phyloP scores from a whole-genome alignment of 768 basidiomycete species.

The Mycena capillaripes region DNA sequence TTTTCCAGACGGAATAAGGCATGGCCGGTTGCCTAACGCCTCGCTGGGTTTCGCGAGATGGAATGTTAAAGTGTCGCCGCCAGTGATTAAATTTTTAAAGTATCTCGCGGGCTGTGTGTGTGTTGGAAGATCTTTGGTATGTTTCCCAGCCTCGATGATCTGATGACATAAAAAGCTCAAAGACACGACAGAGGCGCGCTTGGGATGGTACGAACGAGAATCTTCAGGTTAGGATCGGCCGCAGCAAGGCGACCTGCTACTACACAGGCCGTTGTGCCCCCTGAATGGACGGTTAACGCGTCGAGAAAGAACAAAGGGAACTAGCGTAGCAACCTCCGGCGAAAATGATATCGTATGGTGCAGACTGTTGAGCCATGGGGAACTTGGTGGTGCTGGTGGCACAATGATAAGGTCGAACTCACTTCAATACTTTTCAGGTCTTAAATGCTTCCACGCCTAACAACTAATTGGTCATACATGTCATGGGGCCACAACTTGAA shows the following conservation, averaged over 20 bases:
- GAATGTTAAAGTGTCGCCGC: conserved; percentile 58
- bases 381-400: no score
- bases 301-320: not conserved
- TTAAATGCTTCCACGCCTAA: no score
- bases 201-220: conserved; percentile 55
- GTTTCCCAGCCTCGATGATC: conserved; percentile 72
- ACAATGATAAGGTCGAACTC: no score
- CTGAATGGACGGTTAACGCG: conserved; percentile 38
- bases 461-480: no score
- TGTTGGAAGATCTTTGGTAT: conserved; percentile 57
- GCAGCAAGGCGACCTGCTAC: conserved; percentile 67
- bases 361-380: conserved; percentile 14
- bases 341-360: conserved; percentile 46
- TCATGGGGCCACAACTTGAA: no score
- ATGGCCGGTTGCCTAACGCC: conserved; percentile 57
- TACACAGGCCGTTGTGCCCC: conserved; percentile 71
- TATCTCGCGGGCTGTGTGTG: conserved; percentile 71
- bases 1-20: conserved; percentile 60
- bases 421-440: no score
- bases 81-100: conserved; percentile 54
- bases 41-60: conserved; percentile 60
- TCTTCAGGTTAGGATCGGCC: conserved; percentile 66
- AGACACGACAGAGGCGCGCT: not conserved
- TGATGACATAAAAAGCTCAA: conserved; percentile 26
- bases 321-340: conserved; percentile 66